phyloP scores from a whole-genome alignment of 225 moss, liverwort and hornwort genomes.

The Physcomitrium patens region DNA sequence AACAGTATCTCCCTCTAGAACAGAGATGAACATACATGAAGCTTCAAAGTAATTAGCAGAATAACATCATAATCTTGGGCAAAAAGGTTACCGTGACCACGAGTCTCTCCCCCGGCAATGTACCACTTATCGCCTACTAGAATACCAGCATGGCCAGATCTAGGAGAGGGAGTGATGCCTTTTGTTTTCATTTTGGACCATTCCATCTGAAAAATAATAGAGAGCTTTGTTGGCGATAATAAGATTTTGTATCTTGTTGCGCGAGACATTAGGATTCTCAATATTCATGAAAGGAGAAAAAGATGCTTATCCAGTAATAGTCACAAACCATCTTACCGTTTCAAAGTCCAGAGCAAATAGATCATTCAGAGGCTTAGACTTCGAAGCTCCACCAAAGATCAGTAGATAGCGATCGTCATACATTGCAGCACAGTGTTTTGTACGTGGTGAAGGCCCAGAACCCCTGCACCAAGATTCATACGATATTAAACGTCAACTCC shows the following conservation, averaged over 20 bases:
- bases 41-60: background rate
- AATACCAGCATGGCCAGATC: slow-evolving; percentile 90
- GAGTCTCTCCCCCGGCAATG: slow-evolving; percentile 87
- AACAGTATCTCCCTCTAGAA: background rate
- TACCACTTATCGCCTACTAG: slow-evolving; percentile 90
- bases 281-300: slow-evolving; percentile 7
- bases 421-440: slow-evolving; percentile 90
- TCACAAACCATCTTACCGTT: slow-evolving; percentile 50
- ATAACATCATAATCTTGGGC: background rate
- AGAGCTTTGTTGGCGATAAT: slow-evolving; percentile 14
- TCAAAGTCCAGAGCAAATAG: slow-evolving; percentile 90
- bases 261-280: background rate
- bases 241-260: background rate
- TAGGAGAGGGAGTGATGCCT: slow-evolving; percentile 68
- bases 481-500: slow-evolving; percentile 6
- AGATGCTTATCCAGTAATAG: slow-evolving; percentile 11
- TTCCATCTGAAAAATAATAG: slow-evolving; percentile 74
- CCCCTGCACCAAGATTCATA: slow-evolving; percentile 57
- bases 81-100: slow-evolving; percentile 61
- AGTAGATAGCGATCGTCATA: slow-evolving; percentile 92
- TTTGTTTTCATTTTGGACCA: slow-evolving; percentile 89
- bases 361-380: slow-evolving; percentile 78
- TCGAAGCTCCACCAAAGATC: slow-evolving; percentile 93
- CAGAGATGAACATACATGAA: slow-evolving; percentile 3
- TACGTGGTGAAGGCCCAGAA: slow-evolving; percentile 78